Evolutionary conservation across 768 basidiomycete species (phyloP).

Genomic region (Podaxis mareebaensis): DNA sequence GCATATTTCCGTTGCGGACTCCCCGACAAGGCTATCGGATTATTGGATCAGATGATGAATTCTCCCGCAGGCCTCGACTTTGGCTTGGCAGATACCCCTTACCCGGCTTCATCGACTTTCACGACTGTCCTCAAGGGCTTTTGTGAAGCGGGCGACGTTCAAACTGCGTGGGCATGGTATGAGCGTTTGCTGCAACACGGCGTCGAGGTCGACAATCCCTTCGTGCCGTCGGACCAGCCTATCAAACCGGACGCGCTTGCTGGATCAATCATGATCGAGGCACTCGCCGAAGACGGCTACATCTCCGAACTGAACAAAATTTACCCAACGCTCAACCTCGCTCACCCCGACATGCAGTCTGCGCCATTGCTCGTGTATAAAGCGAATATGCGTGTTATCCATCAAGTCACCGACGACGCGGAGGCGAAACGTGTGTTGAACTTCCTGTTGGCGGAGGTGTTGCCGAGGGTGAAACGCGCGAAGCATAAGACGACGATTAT

Average conservation of each 20-base stretch:
- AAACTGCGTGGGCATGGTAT: constrained; percentile 73
- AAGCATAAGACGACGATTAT: not conserved
- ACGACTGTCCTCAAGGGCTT: constrained; percentile 67
- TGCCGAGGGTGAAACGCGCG: not conserved
- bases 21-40: constrained; percentile 59
- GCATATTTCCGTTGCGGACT: constrained; percentile 67
- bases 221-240: constrained; percentile 34
- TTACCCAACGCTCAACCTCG: constrained; percentile 33
- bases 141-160: constrained; percentile 56
- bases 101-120: constrained; percentile 64
- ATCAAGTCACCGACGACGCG: constrained; percentile 19
- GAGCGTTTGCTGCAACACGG: constrained; percentile 55
- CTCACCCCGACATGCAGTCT: constrained; percentile 32
- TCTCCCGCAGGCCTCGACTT: constrained; percentile 37
- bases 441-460: constrained; percentile 24
- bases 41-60: constrained; percentile 74
- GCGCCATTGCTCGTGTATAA: constrained; percentile 46
- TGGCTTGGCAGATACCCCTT: constrained; percentile 45
- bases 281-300: constrained; percentile 32
- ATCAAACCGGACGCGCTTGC: constrained; percentile 51
- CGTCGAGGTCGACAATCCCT: constrained; percentile 34
- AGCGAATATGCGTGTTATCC: constrained; percentile 32
- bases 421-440: constrained; percentile 22
- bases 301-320: constrained; percentile 50
- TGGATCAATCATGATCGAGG: constrained; percentile 59